phyloP scores from a whole-genome alignment of 306 rosid species.

The Albizia julibrissin region DNA sequence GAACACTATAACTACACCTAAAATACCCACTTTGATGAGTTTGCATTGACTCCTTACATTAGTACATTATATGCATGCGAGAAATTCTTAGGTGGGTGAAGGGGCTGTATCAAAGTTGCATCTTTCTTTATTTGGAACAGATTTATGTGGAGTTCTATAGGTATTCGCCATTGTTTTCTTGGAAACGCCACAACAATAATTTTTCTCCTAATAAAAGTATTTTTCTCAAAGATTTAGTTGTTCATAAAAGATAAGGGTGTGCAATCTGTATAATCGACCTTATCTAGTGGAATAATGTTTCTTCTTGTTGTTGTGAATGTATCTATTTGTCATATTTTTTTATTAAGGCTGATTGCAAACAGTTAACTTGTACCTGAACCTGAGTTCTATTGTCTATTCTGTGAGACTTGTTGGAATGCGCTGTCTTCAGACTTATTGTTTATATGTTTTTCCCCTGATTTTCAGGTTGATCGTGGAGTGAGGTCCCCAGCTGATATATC shows the following conservation, averaged over 20 bases:
- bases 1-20: not conserved
- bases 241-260: too few relatives aligned
- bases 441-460: not conserved
- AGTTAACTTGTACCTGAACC: not conserved
- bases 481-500: conserved; percentile 92
- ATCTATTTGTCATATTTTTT: too few relatives aligned
- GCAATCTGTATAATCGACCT: too few relatives aligned
- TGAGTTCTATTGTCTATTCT: not conserved
- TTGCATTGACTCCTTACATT: not conserved
- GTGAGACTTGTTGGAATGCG: not conserved
- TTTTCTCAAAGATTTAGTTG: too few relatives aligned
- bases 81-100: not conserved
- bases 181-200: not conserved
- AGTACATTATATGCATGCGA: not conserved
- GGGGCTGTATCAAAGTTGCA: not conserved
- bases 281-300: too few relatives aligned
- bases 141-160: not conserved
- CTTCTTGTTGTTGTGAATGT: too few relatives aligned
- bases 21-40: not conserved
- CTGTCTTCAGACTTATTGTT: not conserved
- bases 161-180: not conserved
- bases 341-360: not conserved
- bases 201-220: too few relatives aligned
- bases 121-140: not conserved
- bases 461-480: conserved; percentile 88